phyloP scores from a whole-genome alignment of 2,329 filamentous ascomycete species.

The Pyrenochaeta sp. region DNA sequence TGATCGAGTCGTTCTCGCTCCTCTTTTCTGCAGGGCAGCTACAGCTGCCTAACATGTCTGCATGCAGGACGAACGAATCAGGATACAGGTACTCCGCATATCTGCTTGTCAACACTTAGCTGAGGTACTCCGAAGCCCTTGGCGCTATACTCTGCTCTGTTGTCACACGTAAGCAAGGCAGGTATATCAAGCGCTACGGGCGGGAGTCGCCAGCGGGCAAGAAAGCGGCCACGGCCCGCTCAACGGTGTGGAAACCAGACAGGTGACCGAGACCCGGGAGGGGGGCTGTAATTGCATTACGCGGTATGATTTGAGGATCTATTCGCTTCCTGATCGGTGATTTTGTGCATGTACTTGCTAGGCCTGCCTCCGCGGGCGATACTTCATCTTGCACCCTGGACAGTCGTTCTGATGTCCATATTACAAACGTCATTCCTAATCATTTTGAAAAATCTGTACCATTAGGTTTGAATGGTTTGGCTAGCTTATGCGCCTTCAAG shows the following conservation, averaged over 20 bases:
- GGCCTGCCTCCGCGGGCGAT: background rate
- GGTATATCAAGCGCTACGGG: conserved; percentile 18
- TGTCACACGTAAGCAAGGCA: conserved; percentile 11
- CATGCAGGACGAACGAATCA: conserved; percentile 1
- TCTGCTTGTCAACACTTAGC: background rate
- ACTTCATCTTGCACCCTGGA: background rate
- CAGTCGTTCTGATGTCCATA: background rate
- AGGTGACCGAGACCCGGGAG: background rate
- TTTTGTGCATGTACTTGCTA: conserved; percentile 10
- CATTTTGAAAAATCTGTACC: too few species aligned
- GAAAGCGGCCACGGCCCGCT: conserved; percentile 29
- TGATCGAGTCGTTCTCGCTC: conserved; percentile 8
- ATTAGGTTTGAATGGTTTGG: background rate
- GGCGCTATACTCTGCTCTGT: background rate
- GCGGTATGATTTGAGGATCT: conserved; percentile 1
- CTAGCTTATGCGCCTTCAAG: too few species aligned
- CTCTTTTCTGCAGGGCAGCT: background rate
- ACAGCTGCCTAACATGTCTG: background rate
- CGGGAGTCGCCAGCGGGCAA: conserved; percentile 18
- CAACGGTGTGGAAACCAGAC: conserved; percentile 14
- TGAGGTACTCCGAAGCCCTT: background rate
- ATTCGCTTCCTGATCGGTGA: conserved; percentile 9
- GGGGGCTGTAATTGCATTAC: conserved; percentile 3
- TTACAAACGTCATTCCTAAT: background rate
- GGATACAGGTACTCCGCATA: background rate